phyloP scores from a whole-genome alignment of 75 land plant genomes.

The Sequoia sempervirens region DNA sequence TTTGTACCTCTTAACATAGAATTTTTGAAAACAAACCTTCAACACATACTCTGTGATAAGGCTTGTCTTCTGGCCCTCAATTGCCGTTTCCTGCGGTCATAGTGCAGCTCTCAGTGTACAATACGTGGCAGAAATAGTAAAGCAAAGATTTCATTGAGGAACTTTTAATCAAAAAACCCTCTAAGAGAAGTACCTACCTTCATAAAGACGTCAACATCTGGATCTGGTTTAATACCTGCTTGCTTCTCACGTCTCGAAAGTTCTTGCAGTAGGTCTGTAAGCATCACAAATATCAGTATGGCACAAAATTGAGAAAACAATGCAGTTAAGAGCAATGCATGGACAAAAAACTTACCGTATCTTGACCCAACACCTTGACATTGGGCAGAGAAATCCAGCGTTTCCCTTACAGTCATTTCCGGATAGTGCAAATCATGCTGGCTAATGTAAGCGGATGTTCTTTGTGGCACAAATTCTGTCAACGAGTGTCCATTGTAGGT shows the following conservation, averaged over 20 bases:
- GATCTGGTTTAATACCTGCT: slow-evolving; percentile 46
- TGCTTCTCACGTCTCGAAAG: slow-evolving; percentile 40
- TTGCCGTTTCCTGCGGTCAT: slow-evolving; percentile 24
- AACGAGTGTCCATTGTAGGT: slow-evolving; percentile 68
- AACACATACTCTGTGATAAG: slow-evolving; percentile 37
- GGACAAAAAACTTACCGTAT: slow-evolving; percentile 21
- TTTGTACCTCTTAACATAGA: background rate
- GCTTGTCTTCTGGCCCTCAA: slow-evolving; percentile 22
- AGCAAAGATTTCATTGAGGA: background rate
- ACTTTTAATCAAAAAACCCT: background rate
- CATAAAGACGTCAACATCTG: slow-evolving; percentile 39
- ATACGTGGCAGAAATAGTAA: background rate
- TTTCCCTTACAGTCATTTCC: slow-evolving; percentile 83
- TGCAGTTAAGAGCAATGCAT: background rate
- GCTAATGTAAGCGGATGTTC: slow-evolving; percentile 70
- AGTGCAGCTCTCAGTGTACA: background rate
- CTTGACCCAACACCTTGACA: slow-evolving; percentile 59
- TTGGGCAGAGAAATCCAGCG: slow-evolving; percentile 75
- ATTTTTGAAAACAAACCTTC: slow-evolving; percentile 19
- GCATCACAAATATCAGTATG: background rate
- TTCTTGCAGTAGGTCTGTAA: slow-evolving; percentile 37
- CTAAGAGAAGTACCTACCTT: slow-evolving; percentile 15
- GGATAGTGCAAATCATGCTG: slow-evolving; percentile 72
- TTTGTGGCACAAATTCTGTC: slow-evolving; percentile 59
- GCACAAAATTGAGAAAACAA: background rate